Evolutionary conservation across 768 basidiomycete genomes (phyloP).

Genomic region (Collybia mongolica): DNA sequence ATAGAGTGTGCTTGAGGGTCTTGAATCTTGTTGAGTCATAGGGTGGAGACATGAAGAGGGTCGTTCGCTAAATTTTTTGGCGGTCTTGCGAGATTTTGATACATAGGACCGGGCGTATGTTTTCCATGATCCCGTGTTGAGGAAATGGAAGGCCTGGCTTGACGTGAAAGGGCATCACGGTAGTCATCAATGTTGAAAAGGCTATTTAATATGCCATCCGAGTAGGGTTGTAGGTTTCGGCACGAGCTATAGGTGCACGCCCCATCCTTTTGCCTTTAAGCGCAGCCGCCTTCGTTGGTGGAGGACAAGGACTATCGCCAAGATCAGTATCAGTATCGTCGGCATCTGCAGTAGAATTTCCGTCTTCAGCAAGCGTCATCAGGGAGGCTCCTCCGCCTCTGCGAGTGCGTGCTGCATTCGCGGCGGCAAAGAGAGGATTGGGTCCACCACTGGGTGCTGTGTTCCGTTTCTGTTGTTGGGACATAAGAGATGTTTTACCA

Average conservation of each 20-base stretch:
- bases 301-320: constrained; percentile 88
- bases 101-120: neutral
- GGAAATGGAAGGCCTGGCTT: neutral
- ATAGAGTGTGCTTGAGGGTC: constrained; percentile 15
- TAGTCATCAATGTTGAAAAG: neutral
- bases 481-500: constrained; percentile 34
- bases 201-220: constrained; percentile 46
- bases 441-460: constrained; percentile 56
- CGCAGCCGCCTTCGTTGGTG: constrained; percentile 56
- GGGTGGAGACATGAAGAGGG: constrained; percentile 7
- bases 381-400: constrained; percentile 49
- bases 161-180: neutral
- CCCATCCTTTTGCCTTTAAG: constrained; percentile 59
- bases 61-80: constrained; percentile 10
- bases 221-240: constrained; percentile 69
- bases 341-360: constrained; percentile 55
- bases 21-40: constrained; percentile 12
- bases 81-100: constrained; percentile 5
- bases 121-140: constrained; percentile 2
- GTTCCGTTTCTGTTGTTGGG: constrained; percentile 58
- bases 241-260: constrained; percentile 49
- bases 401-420: constrained; percentile 64
- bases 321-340: constrained; percentile 79
- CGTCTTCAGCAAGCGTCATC: constrained; percentile 66
- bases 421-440: constrained; percentile 64